Conservation (phyloP, 1,284 basidiomycete genomes). For the Tilletia caries region DNA sequence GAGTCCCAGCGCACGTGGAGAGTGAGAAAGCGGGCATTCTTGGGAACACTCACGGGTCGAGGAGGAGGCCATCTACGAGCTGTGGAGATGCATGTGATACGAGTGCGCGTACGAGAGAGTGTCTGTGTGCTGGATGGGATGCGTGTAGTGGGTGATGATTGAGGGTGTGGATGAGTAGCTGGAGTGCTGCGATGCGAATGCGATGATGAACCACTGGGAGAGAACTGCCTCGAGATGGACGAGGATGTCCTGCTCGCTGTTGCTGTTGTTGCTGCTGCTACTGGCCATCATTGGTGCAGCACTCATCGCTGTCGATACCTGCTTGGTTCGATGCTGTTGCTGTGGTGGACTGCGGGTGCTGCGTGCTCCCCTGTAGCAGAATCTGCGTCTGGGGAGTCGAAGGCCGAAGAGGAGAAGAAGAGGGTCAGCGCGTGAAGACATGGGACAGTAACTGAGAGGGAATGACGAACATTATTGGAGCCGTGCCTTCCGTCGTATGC, state of each 20-base stretch:
- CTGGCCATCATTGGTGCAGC: no score
- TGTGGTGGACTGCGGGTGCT: no score
- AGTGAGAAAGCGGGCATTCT: no score
- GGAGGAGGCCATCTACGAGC: background rate
- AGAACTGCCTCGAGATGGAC: background rate
- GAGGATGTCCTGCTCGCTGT: no score
- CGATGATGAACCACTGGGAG: background rate
- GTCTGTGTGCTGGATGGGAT: background rate
- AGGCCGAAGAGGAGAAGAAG: no score
- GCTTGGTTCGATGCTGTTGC: no score
- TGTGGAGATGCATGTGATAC: background rate
- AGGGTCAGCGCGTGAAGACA: no score
- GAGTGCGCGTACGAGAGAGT: background rate
- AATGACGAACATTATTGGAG: no score
- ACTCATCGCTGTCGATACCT: background rate
- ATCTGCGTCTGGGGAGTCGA: no score
- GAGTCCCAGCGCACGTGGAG: background rate
- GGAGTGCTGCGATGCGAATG: background rate
- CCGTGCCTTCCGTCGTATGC: slow-evolving; percentile 45
- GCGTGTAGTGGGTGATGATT: background rate
- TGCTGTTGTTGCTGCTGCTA: no score
- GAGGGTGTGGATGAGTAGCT: background rate
- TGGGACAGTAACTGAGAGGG: no score
- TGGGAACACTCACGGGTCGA: background rate
- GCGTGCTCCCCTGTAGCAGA: no score